Conservation (phyloP, 306 rosid species). For the Malus asiatica region DNA sequence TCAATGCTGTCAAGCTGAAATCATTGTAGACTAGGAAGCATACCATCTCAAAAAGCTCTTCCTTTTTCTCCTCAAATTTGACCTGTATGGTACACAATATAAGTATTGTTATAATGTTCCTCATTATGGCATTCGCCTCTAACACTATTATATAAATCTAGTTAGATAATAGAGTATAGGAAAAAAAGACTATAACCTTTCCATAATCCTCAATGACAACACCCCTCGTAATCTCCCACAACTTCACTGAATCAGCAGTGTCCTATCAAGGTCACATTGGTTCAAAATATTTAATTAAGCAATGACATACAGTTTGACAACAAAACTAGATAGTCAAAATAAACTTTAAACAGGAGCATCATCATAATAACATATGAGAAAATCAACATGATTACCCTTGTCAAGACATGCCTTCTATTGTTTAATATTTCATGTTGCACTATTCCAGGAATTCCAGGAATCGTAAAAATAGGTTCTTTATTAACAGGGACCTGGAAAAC, state of each 20-base stretch:
- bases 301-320: constrained; percentile 4
- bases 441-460: constrained; percentile 82
- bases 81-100: constrained; percentile 47
- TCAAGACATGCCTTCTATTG: constrained; percentile 90
- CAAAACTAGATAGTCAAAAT: background rate
- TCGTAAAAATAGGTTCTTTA: constrained; percentile 70
- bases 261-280: constrained; percentile 46
- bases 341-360: background rate
- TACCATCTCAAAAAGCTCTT: constrained; percentile 95
- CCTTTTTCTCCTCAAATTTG: constrained; percentile 84
- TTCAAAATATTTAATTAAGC: constrained; percentile 7
- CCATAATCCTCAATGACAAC: constrained; percentile 80
- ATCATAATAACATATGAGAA: constrained; percentile 8
- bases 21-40: constrained; percentile 13
- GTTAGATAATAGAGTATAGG: constrained; percentile 3
- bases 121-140: constrained; percentile 11
- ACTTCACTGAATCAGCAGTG: constrained; percentile 87
- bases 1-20: constrained; percentile 12
- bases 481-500: constrained; percentile 69
- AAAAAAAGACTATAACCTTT: constrained; percentile 49
- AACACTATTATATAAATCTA: constrained; percentile 12
- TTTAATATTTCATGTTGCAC: constrained; percentile 91
- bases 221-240: constrained; percentile 97
- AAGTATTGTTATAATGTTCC: constrained; percentile 12
- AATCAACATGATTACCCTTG: constrained; percentile 58